Base-by-base conservation (phyloP, 768 basidiomycete genomes). In the Pilatotrama ljubarskyi region DNA sequence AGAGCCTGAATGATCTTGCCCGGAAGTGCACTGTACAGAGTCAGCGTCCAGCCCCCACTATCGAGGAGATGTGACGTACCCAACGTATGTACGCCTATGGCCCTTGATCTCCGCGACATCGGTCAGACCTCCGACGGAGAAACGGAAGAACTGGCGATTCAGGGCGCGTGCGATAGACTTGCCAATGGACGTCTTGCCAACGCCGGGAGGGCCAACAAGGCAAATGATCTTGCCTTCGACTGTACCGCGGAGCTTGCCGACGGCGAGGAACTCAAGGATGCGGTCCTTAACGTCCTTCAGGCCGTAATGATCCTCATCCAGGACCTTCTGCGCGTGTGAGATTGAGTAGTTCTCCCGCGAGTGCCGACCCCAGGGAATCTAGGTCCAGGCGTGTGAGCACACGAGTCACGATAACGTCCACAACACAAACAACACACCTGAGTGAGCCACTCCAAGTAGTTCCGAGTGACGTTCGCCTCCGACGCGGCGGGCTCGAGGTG, bases 51-150 rank as follows among this genome's bases (percentile, higher is more conserved):
- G 32, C 24, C 32, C 7, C 26, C 2, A 24, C 15, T 38, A 26
- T 35, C 24, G 49, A 13, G 14, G 24, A 49, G 11, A 55, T 9
- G 13, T 4, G 2, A 78, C 87, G 43, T 58, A 91, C 88, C 91
- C 93, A 52, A 95, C 93, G 70, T 97, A 98, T n/a, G 96, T 99
- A 71, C 97, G 79, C 68, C 97, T 78, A 70, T 99, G 97, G 0
- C 97, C 97, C 76, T 98, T 98, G 70, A 99, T 98, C 81, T 98
- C 97, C 55, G 97, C 97, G 0, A 98, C 95, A 72, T 99, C 97
- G 47, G 93, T 93, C 70, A 99, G 74, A 14, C 97, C 96, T 63
- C 97, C 96, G 4, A 98, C 96, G 9, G 91, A 93, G 76, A 99
- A 97, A 48, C 95, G 83, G 84, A 95, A 98, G 77, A 98, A 98